phyloP scores from a whole-genome alignment of 2,329 filamentous ascomycete species.

The Monosporascus sp. region DNA sequence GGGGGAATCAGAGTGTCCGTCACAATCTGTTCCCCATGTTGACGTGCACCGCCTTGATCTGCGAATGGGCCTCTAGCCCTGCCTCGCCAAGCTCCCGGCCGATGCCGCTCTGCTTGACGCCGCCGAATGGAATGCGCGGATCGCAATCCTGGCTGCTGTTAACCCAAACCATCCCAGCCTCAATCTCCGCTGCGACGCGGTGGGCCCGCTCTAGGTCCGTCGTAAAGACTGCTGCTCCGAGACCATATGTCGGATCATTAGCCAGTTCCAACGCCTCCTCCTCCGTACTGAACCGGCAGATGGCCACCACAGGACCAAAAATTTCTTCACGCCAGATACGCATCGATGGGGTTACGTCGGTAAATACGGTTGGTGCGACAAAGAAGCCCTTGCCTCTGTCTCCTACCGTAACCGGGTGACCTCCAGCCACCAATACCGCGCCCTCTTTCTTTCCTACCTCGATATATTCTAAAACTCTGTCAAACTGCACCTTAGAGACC shows the following conservation, averaged over 20 bases:
- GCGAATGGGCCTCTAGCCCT: constrained; percentile 3
- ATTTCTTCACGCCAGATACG: constrained; percentile 41
- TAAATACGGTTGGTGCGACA: constrained; percentile 41
- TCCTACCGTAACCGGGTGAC: constrained; percentile 32
- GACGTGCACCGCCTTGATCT: constrained; percentile 24
- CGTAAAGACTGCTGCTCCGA: constrained; percentile 58
- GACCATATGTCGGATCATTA: constrained; percentile 54
- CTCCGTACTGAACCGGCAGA: constrained; percentile 37
- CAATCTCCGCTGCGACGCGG: constrained; percentile 48
- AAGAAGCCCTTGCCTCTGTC: constrained; percentile 38
- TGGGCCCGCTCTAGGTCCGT: constrained; percentile 47
- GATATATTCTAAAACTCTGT: constrained; percentile 65
- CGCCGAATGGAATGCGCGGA: constrained; percentile 4
- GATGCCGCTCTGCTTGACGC: constrained; percentile 9
- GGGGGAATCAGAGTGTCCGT: constrained; percentile 4
- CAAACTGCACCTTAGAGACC: constrained; percentile 65
- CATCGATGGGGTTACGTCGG: constrained; percentile 37
- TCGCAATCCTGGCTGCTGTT: constrained; percentile 24
- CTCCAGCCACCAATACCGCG: constrained; percentile 61
- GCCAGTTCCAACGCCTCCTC: constrained; percentile 37
- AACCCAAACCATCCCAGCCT: constrained; percentile 55
- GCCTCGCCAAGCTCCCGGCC: constrained; percentile 6
- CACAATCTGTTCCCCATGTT: constrained; percentile 35
- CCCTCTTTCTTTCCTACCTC: constrained; percentile 66
- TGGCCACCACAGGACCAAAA: constrained; percentile 40